Evolutionary conservation across 805 yeast species (phyloP), one percentile per base, ranked within the genome.

Genomic region (Pichia heedii): DNA sequence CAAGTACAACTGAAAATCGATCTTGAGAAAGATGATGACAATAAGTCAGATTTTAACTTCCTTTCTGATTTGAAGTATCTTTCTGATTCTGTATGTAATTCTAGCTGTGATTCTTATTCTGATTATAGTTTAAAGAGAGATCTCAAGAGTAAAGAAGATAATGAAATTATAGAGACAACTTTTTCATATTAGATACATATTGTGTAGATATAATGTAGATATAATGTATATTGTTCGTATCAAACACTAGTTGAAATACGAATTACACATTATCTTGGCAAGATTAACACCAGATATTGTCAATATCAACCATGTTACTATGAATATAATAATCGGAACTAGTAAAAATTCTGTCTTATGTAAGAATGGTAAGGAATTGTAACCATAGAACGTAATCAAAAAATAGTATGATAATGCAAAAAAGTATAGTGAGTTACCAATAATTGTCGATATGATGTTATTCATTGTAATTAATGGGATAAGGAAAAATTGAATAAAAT

Each of bases 361-460:
- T 68, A 76, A 69, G 57, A 68, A 84, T 49, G 79, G 88, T 58
- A 83, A 70, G 39, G 85, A 69, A 68, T 85, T 74, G 66, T 84
- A 89, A n/a, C 97, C 97, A 55, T 87, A 78, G 58, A 88, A 88
- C 2, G 96, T 81, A 41, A 88, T 74, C 42, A 84, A 71, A 53
- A 79, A 78, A 62, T 89, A 89, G 58, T 84, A 84, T 18, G 81
- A 74, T 39, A 84, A 63, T 24, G 95, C 81, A 6, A 74, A 75
- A 53, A 84, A 73, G 54, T 89, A 89, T 32, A 88, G 66, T 0
- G 85, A 68, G 62, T 89, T 88, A 1, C 96, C 96, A 45, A 88
- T 62, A 22, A 87, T 58, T 19, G 81, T 59, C n/a, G 85, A 74
- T 46, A 84, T 54, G 66, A 87, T 79, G 48, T 74, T 78, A 50